Evolutionary conservation across 2,329 filamentous ascomycete species (phyloP), one percentile per base, ranked within the genome.

Genomic region (Lasiodiplodia sp.): DNA sequence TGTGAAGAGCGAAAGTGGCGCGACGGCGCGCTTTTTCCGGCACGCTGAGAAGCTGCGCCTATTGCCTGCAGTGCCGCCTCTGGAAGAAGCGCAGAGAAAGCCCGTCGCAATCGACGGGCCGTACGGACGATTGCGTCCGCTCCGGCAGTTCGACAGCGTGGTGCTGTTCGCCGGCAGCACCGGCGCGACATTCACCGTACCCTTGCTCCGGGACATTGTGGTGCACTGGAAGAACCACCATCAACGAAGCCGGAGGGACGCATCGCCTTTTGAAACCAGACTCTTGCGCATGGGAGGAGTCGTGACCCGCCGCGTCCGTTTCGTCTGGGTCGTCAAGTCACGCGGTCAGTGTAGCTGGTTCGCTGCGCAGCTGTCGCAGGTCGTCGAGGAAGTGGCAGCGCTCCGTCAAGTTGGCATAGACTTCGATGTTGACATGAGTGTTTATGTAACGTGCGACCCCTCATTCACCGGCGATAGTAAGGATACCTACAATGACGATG

Each of bases 121-220:
- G 1, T 88, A 87, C 70, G 85, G 87, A 37, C 76, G 73, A 28
- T 77, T 87, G 6, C 76, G 86, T 63, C 81, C 84, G 1, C 77
- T 90, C 18, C 81, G 83, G 25, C 87, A 89, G 72, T 90, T 89
- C 69, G 88, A 90, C 70, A 88, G 84, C 67, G 82, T 89, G 2
- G 79, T 90, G 0, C 76, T 91, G 0, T 78, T 90, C 10, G 87
- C 88, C 8, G 87, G 87, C 25, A 86, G 86, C 21, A 89, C 86
- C 56, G 89, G 89, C 2, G 85, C 85, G 28, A 87, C 87, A 0
- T 90, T 87, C 72, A 86, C 83, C 0, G 73, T 87, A 12, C 87
- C 88, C 0, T 74, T 88, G 2, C 78, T 89, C 44, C 82, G 87
- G 31, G 84, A 88, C 63, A 78, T 90, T n/a, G 77, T 88, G 1